These are phyloP conservation scores for Penicillium sp. DNA, from an alignment of 2,329 filamentous ascomycete genomes.

Conservation along the genomic window DNA sequence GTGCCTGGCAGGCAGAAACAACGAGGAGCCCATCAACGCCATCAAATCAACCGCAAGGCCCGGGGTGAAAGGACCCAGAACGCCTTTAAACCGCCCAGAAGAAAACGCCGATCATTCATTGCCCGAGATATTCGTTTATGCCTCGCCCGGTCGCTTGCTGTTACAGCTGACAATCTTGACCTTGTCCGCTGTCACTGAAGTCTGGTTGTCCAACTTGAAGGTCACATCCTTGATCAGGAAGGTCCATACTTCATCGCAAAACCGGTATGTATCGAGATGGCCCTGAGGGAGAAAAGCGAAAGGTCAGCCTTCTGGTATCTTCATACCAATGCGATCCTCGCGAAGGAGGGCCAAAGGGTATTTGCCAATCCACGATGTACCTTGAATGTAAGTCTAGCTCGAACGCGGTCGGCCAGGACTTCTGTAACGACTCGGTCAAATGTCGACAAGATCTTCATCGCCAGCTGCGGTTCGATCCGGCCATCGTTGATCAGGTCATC, in stretches of 20 bases:
- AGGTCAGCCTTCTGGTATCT: slow-evolving; percentile 17
- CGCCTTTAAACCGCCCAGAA: slow-evolving; percentile 17
- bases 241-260: slow-evolving; percentile 99
- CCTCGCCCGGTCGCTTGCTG: slow-evolving; percentile 75
- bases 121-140: slow-evolving; percentile 19
- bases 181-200: slow-evolving; percentile 79
- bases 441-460: slow-evolving; percentile 96
- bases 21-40: slow-evolving; percentile 10
- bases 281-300: slow-evolving; percentile 62
- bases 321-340: background rate
- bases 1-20: slow-evolving; percentile 2
- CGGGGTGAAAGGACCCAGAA: slow-evolving; percentile 12
- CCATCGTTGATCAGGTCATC: slow-evolving; percentile 94
- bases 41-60: slow-evolving; percentile 3
- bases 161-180: slow-evolving; percentile 99
- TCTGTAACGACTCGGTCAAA: slow-evolving; percentile 95
- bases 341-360: background rate
- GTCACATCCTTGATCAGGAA: slow-evolving; percentile 98
- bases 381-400: slow-evolving; percentile 92
- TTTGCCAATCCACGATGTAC: slow-evolving; percentile 54
- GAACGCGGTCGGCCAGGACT: slow-evolving; percentile 88
- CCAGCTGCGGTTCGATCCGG: slow-evolving; percentile 95
- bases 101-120: slow-evolving; percentile 19
- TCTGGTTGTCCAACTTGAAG: slow-evolving; percentile 93
- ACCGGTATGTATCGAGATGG: slow-evolving; percentile 95